phyloP scores from a whole-genome alignment of 306 rosid species.

The Rosa chinensis region DNA sequence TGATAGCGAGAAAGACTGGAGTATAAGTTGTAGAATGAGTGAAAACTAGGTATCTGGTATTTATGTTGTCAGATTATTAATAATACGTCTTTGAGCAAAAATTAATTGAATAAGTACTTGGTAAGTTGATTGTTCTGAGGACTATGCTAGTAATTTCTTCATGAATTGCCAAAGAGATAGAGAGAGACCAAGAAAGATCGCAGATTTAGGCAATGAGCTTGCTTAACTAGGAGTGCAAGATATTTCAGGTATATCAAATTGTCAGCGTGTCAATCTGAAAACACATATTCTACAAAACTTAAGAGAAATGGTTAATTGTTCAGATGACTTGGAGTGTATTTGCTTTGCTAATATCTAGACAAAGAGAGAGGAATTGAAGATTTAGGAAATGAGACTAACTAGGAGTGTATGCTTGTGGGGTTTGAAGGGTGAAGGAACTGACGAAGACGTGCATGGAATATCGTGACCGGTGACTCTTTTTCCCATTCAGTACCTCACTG shows the following conservation, averaged over 20 bases:
- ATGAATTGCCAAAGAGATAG: not conserved
- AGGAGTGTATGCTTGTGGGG: constrained; percentile 20
- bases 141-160: not conserved
- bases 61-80: not conserved
- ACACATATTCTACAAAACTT: not conserved
- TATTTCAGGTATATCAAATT: not conserved
- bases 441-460: constrained; percentile 59
- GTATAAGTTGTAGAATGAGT: not conserved
- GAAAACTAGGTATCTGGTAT: not conserved
- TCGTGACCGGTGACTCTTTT: constrained; percentile 47
- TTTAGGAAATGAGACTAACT: constrained; percentile 30
- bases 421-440: constrained; percentile 43
- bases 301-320: not conserved
- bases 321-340: not conserved
- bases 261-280: not conserved
- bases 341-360: not conserved
- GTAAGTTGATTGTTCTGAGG: not conserved
- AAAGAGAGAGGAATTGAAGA: not conserved
- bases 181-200: not conserved
- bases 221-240: not conserved
- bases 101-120: not conserved
- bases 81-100: not conserved
- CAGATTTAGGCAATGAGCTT: not conserved
- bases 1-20: not conserved
- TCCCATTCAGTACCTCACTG: constrained; percentile 61